phyloP scores from a whole-genome alignment of 768 basidiomycete species.

The Mycena leptocephala region DNA sequence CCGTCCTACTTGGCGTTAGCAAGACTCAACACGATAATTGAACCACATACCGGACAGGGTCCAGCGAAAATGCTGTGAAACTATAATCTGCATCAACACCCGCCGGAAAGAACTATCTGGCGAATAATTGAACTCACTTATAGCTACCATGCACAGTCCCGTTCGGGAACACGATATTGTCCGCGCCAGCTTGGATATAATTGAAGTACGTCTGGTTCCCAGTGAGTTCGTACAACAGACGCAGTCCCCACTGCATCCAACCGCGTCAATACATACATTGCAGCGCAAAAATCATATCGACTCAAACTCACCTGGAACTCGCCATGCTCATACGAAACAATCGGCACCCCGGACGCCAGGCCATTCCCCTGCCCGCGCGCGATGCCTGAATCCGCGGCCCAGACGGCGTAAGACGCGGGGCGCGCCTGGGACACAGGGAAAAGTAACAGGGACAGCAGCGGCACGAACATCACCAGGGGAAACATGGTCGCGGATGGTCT shows the following conservation, averaged over 20 bases:
- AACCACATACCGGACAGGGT: slow-evolving; percentile 52
- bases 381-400: slow-evolving; percentile 65
- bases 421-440: slow-evolving; percentile 35
- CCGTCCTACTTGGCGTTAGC: slow-evolving; percentile 45
- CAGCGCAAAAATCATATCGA: neutral
- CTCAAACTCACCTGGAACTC: slow-evolving; percentile 28
- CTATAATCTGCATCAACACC: slow-evolving; percentile 32
- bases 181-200: slow-evolving; percentile 56
- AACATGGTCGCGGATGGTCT: slow-evolving; percentile 5
- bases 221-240: slow-evolving; percentile 57
- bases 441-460: neutral
- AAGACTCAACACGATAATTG: neutral
- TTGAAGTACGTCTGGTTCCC: slow-evolving; percentile 60
- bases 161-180: slow-evolving; percentile 56
- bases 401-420: slow-evolving; percentile 58
- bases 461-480: neutral
- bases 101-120: neutral
- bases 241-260: slow-evolving; percentile 58
- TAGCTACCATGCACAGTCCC: slow-evolving; percentile 59
- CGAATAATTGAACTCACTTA: slow-evolving; percentile 46
- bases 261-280: slow-evolving; percentile 36
- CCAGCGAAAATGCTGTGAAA: slow-evolving; percentile 51
- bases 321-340: slow-evolving; percentile 57
- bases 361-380: slow-evolving; percentile 62
- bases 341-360: slow-evolving; percentile 49